Evolutionary conservation across 495 filamentous ascomycete genomes (phyloP), one percentile per base, ranked within the genome.

Genomic region (Glarea lozoyensis): DNA sequence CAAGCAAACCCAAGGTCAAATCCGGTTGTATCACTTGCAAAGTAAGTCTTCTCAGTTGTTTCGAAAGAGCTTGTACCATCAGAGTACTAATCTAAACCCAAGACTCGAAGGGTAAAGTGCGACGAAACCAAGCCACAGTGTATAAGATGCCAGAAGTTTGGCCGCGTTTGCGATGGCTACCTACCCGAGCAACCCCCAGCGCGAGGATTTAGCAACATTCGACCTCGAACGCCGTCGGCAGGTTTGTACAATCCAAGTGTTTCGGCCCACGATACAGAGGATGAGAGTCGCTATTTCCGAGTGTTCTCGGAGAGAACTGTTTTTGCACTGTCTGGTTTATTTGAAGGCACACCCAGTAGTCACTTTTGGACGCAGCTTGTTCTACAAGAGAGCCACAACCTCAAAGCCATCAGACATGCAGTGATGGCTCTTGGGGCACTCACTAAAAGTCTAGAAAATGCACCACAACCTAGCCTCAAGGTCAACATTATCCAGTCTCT

Each of bases 321-420:
- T 0, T 63, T 58, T 36, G 76, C 79, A 44, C 61, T 84, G 21
- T 70, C 77, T 2, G 78, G 79, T 5, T 75, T 73, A 49, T 81
- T 78, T 35, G 63, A 69, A 39, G 35, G 35, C n/a, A 37, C 35
- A 5, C 10, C 16, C 5, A 10, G 16, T 16, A 75, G 71, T 2
- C 69, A 65, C 10, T 79, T 82, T 47, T 84, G 78, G 79, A 68
- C 59, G 15, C 63, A 53, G 39, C 59, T 61, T 12, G 65, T 84
- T 16, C 59, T 81, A 31, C 75, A 78, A 52, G 75, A 77, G 45
- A 75, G 73, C 30, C 68, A 75, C 32, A 66, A 65, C 19, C 72
- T 81, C 50, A 60, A 76, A 2, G 64, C 74, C 7, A 75, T 85
- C 34, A 68, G 75, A 12, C 78, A 85, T 55, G 78, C 81, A n/a